Evolutionary conservation across 2,329 filamentous ascomycete species (phyloP), one percentile per base, ranked within the genome.

Genomic region (Nothophoma quercina): DNA sequence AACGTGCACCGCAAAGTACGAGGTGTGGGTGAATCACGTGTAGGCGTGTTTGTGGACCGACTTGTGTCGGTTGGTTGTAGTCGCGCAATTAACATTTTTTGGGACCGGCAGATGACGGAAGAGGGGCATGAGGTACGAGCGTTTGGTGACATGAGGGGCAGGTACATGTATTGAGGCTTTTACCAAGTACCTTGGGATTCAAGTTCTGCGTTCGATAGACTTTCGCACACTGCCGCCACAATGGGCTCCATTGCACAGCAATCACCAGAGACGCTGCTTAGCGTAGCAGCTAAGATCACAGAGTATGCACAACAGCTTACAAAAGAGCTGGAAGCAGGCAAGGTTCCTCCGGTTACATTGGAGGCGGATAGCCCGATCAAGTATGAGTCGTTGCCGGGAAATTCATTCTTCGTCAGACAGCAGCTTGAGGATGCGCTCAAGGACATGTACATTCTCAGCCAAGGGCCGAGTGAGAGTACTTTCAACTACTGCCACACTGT

Each of bases 381-480:
- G 58, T 80, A 81, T 51, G 65, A 67, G 7, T 73, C 73, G n/a
- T 58, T 80, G 23, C 73, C 77, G 1, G 65, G 70, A 1, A 78
- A 80, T 28, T 70, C 73, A 15, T 81, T 81, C 60, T 68, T 78
- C 55, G 68, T 71, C 19, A 74, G 77, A 13, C 79, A 81, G 60
- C 58, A 67, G 32, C 72, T 83, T 5, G 62, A 78, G 9, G 80
- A 83, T 60, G 68, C 74, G 3, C 59, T 81, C 34, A 78, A 71
- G 22, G 79, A 83, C 44, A 71, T 82, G 68, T 76, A 70, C 57
- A 78, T 78, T 42, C 61, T 83, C 4, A 73, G 74, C 6, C 77
- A 80, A 43, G 80, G 80, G 0, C 79, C 80, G 0, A 81, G 78
- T 55, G 80, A 82, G 63, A 81, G 78, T 47, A 73, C 81, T 19